Evolutionary conservation across 192 early-diverging fungal genomes (phyloP), one percentile per base, ranked within the genome.

Genomic region (Backusella luteola): DNA sequence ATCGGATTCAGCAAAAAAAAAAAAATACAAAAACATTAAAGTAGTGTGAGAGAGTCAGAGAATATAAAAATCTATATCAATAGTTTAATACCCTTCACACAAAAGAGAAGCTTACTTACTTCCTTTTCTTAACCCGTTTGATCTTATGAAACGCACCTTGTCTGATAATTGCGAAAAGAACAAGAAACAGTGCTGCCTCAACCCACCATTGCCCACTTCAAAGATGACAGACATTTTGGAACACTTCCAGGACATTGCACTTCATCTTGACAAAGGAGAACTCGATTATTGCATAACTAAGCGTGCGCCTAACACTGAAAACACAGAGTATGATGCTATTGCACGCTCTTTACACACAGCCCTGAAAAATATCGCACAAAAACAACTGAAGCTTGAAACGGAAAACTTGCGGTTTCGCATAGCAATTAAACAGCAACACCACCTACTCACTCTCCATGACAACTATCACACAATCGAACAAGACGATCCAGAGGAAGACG

Each of bases 101-200:
- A 21, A 63, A 29, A 63, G 56, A 63, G 56, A 63, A 63, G 56
- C 56, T 29, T 63, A 63, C n/a, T 69, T 69, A 63, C 8, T 69
- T 69, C 34, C 67, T 39, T 69, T 69, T 69, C 36, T 69, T 69
- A 32, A 26, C 36, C 34, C 23, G 34, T 69, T 21, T 23, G 19
- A 39, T 38, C 66, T 75, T 74, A 80, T 80, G 78, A 80, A 80
- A 75, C 78, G 78, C 59, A 71, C 78, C 67, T 66, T 69, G 41
- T 49, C 52, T 34, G 53, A 39, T 53, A 46, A 77, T 44, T 52
- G 56, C 56, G 56, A 63, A 63, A 63, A 63, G 56, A 63, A 63
- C 56, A 63, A 63, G 8, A 63, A 63, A 63, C 56, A 63, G 23
- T 63, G 56, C 23, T 63, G 56, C 23, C 56, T 29, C 9, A 63